Evolutionary conservation across 768 basidiomycete genomes (phyloP).

Genomic region (Rhizopogon vesiculosus): DNA sequence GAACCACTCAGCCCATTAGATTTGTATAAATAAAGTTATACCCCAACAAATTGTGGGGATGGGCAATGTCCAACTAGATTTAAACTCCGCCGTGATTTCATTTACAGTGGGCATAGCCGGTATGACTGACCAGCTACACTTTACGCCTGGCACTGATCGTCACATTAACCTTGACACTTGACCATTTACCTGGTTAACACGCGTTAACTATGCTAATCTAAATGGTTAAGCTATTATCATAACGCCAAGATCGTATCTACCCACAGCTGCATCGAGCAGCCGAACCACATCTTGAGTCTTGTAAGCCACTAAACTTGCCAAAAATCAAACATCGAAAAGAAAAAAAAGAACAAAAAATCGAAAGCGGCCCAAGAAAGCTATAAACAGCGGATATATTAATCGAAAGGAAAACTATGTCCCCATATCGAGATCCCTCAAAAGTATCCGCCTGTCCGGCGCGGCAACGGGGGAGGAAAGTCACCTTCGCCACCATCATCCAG

Average conservation of each 20-base stretch:
- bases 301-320: neutral
- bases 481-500: slow-evolving; percentile 12
- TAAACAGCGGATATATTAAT: slow-evolving; percentile 28
- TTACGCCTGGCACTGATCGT: too few relatives aligned
- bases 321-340: neutral
- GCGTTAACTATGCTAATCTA: too few relatives aligned
- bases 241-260: neutral
- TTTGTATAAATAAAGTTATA: too few relatives aligned
- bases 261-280: neutral
- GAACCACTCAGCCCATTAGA: too few relatives aligned
- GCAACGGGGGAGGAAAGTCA: neutral
- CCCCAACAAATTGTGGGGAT: too few relatives aligned
- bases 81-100: too few relatives aligned
- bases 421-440: slow-evolving; percentile 7
- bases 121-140: too few relatives aligned
- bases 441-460: neutral
- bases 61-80: too few relatives aligned
- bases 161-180: too few relatives aligned
- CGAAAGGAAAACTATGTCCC: neutral
- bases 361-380: slow-evolving; percentile 14
- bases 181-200: too few relatives aligned
- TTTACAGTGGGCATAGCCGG: too few relatives aligned
- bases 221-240: neutral
- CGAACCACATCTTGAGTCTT: neutral
- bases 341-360: slow-evolving; percentile 1